These are phyloP conservation scores for Nidula niveotomentosa DNA, from an alignment of 1,284 basidiomycete species.

Conservation along the genomic window DNA sequence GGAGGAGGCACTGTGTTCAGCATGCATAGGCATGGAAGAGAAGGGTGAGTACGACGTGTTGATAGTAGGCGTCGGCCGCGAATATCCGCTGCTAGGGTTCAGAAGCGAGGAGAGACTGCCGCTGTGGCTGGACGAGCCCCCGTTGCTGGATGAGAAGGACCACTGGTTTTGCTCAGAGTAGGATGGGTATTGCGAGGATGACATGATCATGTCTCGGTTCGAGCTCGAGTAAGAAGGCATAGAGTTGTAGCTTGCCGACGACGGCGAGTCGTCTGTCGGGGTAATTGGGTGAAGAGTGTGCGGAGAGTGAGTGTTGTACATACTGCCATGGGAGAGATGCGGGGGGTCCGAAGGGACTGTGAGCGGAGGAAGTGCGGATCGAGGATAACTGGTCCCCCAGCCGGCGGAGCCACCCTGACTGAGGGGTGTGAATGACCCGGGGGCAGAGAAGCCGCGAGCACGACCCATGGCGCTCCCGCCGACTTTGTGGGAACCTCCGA, in stretches of 20 bases:
- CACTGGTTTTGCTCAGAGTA: constrained; percentile 57
- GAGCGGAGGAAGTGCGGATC: constrained; percentile 74
- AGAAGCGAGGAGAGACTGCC: constrained; percentile 76
- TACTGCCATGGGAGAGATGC: constrained; percentile 50
- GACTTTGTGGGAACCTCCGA: constrained; percentile 37
- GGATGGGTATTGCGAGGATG: constrained; percentile 52
- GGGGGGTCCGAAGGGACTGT: constrained; percentile 75
- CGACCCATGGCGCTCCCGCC: constrained; percentile 42
- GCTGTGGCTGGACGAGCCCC: constrained; percentile 57
- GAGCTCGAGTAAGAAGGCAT: constrained; percentile 51
- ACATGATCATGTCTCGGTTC: constrained; percentile 41
- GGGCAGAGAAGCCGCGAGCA: constrained; percentile 77
- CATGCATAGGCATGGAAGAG: constrained; percentile 63
- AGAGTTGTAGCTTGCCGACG: constrained; percentile 53
- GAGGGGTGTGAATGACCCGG: constrained; percentile 72
- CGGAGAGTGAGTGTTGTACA: constrained; percentile 52
- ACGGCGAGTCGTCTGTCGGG: constrained; percentile 64
- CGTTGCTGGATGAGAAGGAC: constrained; percentile 57
- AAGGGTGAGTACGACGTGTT: constrained; percentile 74
- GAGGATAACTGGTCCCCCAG: constrained; percentile 62
- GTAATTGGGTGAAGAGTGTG: constrained; percentile 66
- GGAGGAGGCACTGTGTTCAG: constrained; percentile 66
- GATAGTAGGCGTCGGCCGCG: constrained; percentile 60
- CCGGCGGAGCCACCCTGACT: constrained; percentile 50
- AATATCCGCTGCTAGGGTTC: constrained; percentile 69